Evolutionary conservation across 2,329 filamentous ascomycete species (phyloP).

Genomic region (Alternaria sp.): DNA sequence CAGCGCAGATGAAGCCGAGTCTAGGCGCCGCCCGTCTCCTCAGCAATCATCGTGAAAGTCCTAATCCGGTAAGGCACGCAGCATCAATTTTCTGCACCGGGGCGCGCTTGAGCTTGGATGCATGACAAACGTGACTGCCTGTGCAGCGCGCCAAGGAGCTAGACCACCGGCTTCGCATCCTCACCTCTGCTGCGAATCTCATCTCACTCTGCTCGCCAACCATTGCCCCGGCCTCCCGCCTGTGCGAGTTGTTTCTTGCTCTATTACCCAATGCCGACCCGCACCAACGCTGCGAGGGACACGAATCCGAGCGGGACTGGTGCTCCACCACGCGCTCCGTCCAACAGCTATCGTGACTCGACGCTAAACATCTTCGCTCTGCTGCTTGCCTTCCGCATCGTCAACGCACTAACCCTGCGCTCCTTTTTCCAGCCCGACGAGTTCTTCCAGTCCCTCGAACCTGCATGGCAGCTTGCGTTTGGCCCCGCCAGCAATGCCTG

Average conservation of each 20-base stretch:
- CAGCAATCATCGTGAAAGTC: conserved; percentile 43
- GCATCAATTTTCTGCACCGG: conserved; percentile 34
- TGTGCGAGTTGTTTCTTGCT: conserved; percentile 25
- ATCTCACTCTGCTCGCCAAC: conserved; percentile 26
- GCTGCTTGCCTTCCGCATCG: conserved; percentile 72
- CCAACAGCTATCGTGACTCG: conserved; percentile 42
- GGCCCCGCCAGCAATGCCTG: conserved; percentile 79
- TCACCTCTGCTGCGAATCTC: conserved; percentile 24
- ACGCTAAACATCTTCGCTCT: conserved; percentile 35
- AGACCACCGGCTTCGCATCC: conserved; percentile 25
- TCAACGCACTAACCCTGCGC: conserved; percentile 77
- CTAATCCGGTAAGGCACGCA: conserved; percentile 34
- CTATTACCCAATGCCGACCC: conserved; percentile 39
- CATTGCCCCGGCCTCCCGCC: conserved; percentile 26
- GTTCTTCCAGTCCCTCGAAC: conserved; percentile 94
- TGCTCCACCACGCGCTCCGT: conserved; percentile 24
- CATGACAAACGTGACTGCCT: conserved; percentile 22
- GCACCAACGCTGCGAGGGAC: conserved; percentile 38
- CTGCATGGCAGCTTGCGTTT: conserved; percentile 89
- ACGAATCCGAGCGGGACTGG: conserved; percentile 34
- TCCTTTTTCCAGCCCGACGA: conserved; percentile 99
- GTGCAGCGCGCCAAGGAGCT: conserved; percentile 30
- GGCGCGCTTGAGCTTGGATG: conserved; percentile 27
- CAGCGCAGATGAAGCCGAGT: conserved; percentile 26
- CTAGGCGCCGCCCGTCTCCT: conserved; percentile 31